These are phyloP conservation scores for Vaccinium myrtillus DNA, from an alignment of 148 eudicot species.

Conservation along the genomic window DNA sequence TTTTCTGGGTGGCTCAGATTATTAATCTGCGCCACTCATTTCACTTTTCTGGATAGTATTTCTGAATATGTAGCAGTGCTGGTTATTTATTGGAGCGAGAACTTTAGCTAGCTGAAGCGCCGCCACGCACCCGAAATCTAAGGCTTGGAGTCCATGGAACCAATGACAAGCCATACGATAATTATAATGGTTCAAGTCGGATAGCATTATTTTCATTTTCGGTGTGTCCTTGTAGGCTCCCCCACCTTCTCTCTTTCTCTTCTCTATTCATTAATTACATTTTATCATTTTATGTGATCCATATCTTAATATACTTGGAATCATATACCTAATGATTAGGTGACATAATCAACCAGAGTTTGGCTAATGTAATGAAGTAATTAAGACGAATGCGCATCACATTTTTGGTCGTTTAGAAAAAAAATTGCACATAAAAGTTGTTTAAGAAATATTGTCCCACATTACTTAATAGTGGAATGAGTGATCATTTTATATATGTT, in stretches of 20 bases:
- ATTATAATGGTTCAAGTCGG: neutral
- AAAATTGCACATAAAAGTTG: too few species aligned
- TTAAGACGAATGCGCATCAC: too few species aligned
- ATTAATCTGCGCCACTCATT: too few species aligned
- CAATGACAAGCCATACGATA: neutral
- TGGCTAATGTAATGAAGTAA: neutral
- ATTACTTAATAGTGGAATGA: too few species aligned
- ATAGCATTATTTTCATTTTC: neutral
- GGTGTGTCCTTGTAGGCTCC: neutral
- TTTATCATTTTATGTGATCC: neutral
- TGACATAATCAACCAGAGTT: neutral
- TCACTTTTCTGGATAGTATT: too few species aligned
- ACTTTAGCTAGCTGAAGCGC: neutral
- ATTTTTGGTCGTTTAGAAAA: too few species aligned
- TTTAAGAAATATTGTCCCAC: too few species aligned
- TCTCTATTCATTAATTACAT: neutral
- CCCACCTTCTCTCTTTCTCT: neutral
- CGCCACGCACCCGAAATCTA: neutral
- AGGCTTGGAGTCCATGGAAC: neutral
- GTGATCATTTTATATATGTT: too few species aligned
- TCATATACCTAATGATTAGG: neutral
- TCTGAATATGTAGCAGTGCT: too few species aligned
- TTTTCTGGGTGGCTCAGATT: too few species aligned
- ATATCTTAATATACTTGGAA: neutral
- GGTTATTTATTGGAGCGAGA: too few species aligned